Evolutionary conservation across 257 asterid genomes (phyloP).

Genomic region (Primulina eburnea): DNA sequence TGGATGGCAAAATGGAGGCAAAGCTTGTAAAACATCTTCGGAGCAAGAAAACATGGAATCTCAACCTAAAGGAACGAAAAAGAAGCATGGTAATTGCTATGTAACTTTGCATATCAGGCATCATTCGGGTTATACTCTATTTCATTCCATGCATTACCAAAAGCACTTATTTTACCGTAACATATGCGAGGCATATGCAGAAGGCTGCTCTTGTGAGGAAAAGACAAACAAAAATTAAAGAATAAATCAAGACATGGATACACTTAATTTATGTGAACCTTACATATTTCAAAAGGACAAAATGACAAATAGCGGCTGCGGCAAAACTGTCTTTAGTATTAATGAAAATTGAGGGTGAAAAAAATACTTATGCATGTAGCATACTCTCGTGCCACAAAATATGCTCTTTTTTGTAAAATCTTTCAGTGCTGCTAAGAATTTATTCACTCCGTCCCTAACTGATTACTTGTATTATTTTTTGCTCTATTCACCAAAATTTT

Average conservation of each 20-base stretch:
- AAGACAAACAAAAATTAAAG: neutral
- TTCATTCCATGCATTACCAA: neutral
- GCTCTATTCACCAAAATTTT: neutral
- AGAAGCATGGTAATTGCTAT: slow-evolving; percentile 33
- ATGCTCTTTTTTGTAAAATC: neutral
- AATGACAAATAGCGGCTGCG: neutral
- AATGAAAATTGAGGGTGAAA: neutral
- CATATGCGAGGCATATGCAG: neutral
- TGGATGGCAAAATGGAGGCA: slow-evolving; percentile 26
- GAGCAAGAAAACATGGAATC: slow-evolving; percentile 27
- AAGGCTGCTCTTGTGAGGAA: neutral
- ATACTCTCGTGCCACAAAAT: slow-evolving; percentile 3
- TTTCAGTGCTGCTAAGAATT: neutral
- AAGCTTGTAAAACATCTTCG: slow-evolving; percentile 25
- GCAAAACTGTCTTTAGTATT: neutral
- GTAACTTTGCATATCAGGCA: neutral
- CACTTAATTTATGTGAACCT: neutral
- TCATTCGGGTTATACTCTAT: neutral
- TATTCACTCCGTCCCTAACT: neutral
- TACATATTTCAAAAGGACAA: neutral
- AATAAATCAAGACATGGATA: too few relatives aligned
- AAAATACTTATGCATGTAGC: neutral
- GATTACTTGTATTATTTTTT: neutral
- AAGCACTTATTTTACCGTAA: neutral
- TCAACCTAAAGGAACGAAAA: slow-evolving; percentile 35